Conservation (phyloP, 192 early-diverging fungal species). For the Backusella sp. region DNA sequence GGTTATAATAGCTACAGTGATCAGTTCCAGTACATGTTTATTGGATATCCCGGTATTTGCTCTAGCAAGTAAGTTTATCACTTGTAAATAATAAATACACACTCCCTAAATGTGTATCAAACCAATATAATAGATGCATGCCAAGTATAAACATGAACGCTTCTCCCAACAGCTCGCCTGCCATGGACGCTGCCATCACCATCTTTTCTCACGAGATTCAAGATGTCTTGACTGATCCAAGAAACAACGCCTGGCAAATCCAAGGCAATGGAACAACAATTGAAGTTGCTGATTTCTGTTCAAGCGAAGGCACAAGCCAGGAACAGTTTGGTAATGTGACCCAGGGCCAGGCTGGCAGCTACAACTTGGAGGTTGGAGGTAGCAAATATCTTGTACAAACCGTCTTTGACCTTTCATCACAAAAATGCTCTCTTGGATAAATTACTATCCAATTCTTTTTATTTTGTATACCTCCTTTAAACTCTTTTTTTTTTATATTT, state of each 20-base stretch:
- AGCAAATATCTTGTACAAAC: constrained; percentile 33
- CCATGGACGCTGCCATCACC: constrained; percentile 32
- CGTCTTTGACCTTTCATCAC: constrained; percentile 12
- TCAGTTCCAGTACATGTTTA: constrained; percentile 35
- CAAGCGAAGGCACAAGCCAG: constrained; percentile 8
- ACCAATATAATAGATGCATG: constrained; percentile 23
- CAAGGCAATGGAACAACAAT: constrained; percentile 6
- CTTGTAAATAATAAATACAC: neutral
- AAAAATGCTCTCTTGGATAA: constrained; percentile 16
- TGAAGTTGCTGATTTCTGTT: constrained; percentile 32
- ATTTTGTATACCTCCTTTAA: constrained; percentile 8
- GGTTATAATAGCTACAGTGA: constrained; percentile 31
- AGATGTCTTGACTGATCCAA: constrained; percentile 38
- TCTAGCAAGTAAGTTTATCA: constrained; percentile 12
- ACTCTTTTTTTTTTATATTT: neutral
- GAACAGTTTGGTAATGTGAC: constrained; percentile 14
- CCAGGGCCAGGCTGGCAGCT: constrained; percentile 19
- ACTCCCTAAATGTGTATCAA: neutral
- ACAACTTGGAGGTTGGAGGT: constrained; percentile 24
- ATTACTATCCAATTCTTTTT: neutral
- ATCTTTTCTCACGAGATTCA: constrained; percentile 40
- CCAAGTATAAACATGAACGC: constrained; percentile 23
- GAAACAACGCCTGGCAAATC: constrained; percentile 27
- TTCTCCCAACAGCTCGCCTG: constrained; percentile 36
- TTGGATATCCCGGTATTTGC: constrained; percentile 37